Conservation (phyloP, 257 asterid species). For the Solanum dulcamara region DNA sequence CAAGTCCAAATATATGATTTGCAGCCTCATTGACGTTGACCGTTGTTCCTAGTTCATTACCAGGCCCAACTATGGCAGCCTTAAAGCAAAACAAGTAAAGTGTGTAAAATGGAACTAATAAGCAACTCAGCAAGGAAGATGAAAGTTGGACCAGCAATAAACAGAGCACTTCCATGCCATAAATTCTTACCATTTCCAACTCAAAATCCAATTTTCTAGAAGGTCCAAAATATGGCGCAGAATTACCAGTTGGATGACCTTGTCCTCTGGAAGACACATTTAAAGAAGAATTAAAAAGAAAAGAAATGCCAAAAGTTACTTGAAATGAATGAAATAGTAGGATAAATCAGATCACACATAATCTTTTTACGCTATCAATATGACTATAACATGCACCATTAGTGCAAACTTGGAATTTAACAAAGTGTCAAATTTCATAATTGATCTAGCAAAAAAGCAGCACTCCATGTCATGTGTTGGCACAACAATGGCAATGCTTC, state of each 20-base stretch:
- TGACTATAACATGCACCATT: not conserved
- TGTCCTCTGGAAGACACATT: conserved; percentile 63
- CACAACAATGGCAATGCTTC: not conserved
- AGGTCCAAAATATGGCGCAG: conserved; percentile 87
- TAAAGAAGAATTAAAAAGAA: not conserved
- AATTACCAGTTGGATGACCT: conserved; percentile 51
- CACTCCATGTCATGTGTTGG: not conserved
- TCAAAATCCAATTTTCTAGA: conserved; percentile 94
- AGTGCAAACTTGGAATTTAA: not conserved
- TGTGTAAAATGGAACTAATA: not conserved
- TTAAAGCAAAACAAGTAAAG: conserved; percentile 5
- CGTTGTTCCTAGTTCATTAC: conserved; percentile 78
- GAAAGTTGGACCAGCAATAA: not conserved
- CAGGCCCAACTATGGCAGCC: conserved; percentile 97
- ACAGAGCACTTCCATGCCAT: not conserved
- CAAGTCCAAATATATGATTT: conserved; percentile 91
- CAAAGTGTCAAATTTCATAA: not conserved
- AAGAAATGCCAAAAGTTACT: not conserved
- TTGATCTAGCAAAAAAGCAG: not conserved
- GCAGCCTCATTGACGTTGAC: conserved; percentile 62
- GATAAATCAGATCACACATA: not conserved
- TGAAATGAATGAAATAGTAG: not conserved
- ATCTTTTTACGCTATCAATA: not conserved
- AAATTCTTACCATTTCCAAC: conserved; percentile 77
- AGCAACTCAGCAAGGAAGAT: not conserved